These are phyloP conservation scores for Emiliania huxleyi DNA, from an alignment of 78 protist genomes.

Conservation along the genomic window DNA sequence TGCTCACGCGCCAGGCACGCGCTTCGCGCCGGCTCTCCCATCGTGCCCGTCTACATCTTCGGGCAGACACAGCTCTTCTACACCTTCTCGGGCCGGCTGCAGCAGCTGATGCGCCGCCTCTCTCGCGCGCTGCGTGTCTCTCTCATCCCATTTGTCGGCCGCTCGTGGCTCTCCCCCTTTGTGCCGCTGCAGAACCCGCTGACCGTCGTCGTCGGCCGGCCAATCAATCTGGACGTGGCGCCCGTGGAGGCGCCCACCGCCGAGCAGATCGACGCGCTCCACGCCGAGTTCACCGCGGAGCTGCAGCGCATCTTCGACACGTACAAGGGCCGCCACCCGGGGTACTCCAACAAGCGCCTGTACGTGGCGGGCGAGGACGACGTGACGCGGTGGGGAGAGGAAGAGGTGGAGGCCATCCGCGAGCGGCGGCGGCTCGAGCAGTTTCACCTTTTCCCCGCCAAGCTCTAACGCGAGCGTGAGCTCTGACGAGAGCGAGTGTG, in stretches of 20 bases:
- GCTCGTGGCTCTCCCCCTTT: slow-evolving; percentile 18
- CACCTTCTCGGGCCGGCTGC: background rate
- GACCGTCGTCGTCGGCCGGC: background rate
- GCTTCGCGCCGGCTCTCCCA: background rate
- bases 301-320: background rate
- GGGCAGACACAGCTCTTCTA: slow-evolving; percentile 20
- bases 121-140: background rate
- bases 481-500: too few relatives aligned
- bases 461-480: too few relatives aligned
- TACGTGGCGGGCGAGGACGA: background rate
- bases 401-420: background rate
- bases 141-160: background rate
- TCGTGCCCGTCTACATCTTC: slow-evolving; percentile 1
- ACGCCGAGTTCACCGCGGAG: background rate
- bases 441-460: background rate
- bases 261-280: background rate
- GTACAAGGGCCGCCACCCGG: background rate
- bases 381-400: background rate
- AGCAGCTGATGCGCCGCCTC: background rate
- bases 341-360: background rate
- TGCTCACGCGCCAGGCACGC: too few relatives aligned
- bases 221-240: background rate
- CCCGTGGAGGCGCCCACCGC: background rate
- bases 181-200: slow-evolving; percentile 12
- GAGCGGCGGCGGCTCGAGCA: background rate